phyloP scores from a whole-genome alignment of 2,329 filamentous ascomycete species.

The Podosphaera fusca region DNA sequence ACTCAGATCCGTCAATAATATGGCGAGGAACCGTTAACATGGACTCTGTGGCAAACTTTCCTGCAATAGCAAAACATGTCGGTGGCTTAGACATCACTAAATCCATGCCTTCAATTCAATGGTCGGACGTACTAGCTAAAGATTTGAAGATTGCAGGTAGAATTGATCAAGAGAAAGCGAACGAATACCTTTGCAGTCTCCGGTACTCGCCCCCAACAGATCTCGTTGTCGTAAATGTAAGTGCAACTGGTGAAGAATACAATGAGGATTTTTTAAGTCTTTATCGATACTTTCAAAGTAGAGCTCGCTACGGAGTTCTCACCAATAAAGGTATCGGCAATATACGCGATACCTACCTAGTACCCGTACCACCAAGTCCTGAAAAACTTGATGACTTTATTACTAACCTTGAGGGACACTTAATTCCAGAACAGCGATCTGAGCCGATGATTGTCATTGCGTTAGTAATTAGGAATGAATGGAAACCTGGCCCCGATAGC shows the following conservation, averaged over 20 bases:
- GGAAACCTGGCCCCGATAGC: slow-evolving; percentile 3
- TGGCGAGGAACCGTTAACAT: slow-evolving; percentile 62
- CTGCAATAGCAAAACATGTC: slow-evolving; percentile 57
- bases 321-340: slow-evolving; percentile 50
- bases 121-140: slow-evolving; percentile 52
- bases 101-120: slow-evolving; percentile 26
- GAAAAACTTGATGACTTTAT: slow-evolving; percentile 63
- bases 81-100: slow-evolving; percentile 57
- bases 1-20: slow-evolving; percentile 44
- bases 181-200: slow-evolving; percentile 74
- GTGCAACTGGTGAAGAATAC: slow-evolving; percentile 36
- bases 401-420: slow-evolving; percentile 66
- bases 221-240: slow-evolving; percentile 56
- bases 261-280: slow-evolving; percentile 45
- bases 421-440: slow-evolving; percentile 44
- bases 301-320: slow-evolving; percentile 71
- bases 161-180: slow-evolving; percentile 61
- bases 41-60: slow-evolving; percentile 53
- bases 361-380: slow-evolving; percentile 56
- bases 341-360: slow-evolving; percentile 75
- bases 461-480: slow-evolving; percentile 55
- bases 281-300: slow-evolving; percentile 68
- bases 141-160: slow-evolving; percentile 52
- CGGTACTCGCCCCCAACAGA: slow-evolving; percentile 66
- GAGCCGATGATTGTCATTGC: slow-evolving; percentile 65